Conservation (phyloP, 2,329 filamentous ascomycete genomes). For the Salinomyces thailandicus region DNA sequence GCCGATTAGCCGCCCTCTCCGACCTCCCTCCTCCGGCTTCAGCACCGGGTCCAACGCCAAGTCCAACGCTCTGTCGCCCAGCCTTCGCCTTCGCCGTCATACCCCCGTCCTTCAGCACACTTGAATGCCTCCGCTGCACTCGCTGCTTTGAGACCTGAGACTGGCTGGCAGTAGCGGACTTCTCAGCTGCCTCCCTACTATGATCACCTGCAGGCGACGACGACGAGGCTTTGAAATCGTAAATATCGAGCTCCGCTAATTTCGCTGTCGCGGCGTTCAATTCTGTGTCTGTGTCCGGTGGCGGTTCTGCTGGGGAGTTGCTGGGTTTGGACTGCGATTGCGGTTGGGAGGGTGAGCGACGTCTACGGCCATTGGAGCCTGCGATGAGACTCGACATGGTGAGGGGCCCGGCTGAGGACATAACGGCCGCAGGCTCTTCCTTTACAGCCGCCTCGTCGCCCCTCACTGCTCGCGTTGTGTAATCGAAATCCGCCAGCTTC, state of each 20-base stretch:
- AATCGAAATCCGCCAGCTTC: conserved; percentile 7
- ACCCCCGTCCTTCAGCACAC: conserved; percentile 14
- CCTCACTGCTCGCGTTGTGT: too few species aligned
- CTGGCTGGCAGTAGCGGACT: neutral
- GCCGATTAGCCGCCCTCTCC: conserved; percentile 25
- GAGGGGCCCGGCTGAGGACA: conserved; percentile 5
- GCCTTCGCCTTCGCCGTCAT: neutral
- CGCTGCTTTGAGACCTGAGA: neutral
- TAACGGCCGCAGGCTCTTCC: neutral
- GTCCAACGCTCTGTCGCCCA: neutral
- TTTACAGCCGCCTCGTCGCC: too few species aligned
- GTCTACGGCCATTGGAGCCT: neutral
- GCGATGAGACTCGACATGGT: conserved; percentile 11
- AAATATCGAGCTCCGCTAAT: conserved; percentile 23
- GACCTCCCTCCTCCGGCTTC: conserved; percentile 14
- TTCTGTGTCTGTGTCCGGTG: conserved; percentile 2
- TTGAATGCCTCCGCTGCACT: conserved; percentile 18
- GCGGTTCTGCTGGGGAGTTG: neutral
- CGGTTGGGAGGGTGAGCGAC: neutral
- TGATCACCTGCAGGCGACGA: conserved; percentile 6
- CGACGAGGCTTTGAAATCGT: conserved; percentile 25
- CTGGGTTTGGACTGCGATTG: conserved; percentile 2
- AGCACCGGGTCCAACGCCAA: neutral
- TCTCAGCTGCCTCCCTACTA: neutral
- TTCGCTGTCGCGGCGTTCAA: conserved; percentile 16